Evolutionary conservation across 2,329 filamentous ascomycete genomes (phyloP).

Genomic region (Aaosphaeria pasadenensis): DNA sequence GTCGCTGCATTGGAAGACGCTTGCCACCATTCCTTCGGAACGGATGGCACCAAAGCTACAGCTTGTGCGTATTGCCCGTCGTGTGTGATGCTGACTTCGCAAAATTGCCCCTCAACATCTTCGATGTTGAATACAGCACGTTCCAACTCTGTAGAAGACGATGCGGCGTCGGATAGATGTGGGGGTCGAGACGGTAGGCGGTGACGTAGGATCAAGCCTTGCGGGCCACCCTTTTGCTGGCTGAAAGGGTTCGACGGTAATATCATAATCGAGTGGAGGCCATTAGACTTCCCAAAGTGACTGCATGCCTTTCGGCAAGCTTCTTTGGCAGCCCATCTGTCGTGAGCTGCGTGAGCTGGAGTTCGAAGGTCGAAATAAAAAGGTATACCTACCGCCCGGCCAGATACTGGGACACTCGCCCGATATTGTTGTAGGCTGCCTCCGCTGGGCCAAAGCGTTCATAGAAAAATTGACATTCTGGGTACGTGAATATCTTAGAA

Average conservation of each 20-base stretch:
- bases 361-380: not conserved
- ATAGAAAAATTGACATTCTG: conserved; percentile 29
- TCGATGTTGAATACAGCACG: conserved; percentile 7
- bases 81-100: conserved; percentile 78
- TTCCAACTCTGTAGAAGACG: no score
- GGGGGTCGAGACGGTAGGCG: no score
- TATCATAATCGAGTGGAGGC: conserved; percentile 41
- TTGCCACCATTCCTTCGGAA: not conserved
- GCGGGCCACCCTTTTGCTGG: not conserved
- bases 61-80: conserved; percentile 79
- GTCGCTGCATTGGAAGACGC: no score
- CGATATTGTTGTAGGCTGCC: conserved; percentile 7
- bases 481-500: conserved; percentile 24
- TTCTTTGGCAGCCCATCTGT: conserved; percentile 52
- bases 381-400: conserved; percentile 31
- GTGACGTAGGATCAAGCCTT: not conserved
- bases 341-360: not conserved
- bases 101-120: conserved; percentile 48
- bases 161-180: no score
- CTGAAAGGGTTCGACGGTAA: conserved; percentile 14
- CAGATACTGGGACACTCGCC: conserved; percentile 23
- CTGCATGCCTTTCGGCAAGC: conserved; percentile 46
- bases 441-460: conserved; percentile 19
- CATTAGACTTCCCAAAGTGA: conserved; percentile 18
- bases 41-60: conserved; percentile 57